These are phyloP conservation scores for Nemania diffusa DNA, from an alignment of 2,329 filamentous ascomycete genomes.

Conservation along the genomic window DNA sequence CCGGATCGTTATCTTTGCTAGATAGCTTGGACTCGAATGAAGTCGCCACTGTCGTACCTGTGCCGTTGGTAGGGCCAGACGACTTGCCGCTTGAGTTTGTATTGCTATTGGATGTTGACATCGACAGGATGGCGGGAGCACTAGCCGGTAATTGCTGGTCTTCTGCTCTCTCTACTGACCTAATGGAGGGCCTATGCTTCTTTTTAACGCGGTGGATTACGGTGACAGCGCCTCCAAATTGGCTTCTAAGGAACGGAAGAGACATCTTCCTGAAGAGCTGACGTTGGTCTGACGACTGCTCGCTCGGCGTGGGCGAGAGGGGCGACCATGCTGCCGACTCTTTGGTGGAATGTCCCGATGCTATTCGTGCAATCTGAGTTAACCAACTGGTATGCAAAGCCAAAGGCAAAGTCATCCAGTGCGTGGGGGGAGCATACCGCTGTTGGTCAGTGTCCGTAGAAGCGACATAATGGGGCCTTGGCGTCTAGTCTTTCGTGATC, in stretches of 20 bases:
- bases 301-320: conserved; percentile 39
- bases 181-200: conserved; percentile 52
- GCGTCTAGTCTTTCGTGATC: conserved; percentile 52
- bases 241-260: conserved; percentile 52
- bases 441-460: conserved; percentile 56
- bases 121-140: conserved; percentile 37
- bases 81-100: conserved; percentile 47
- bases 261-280: conserved; percentile 53
- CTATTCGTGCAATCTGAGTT: conserved; percentile 36
- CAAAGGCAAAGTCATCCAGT: too few relatives aligned
- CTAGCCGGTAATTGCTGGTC: conserved; percentile 42
- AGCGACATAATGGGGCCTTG: conserved; percentile 57
- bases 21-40: conserved; percentile 57
- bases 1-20: conserved; percentile 44
- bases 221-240: conserved; percentile 54
- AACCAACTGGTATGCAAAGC: not conserved
- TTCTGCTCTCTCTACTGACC: conserved; percentile 49
- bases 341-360: conserved; percentile 40
- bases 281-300: conserved; percentile 37
- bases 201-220: conserved; percentile 55
- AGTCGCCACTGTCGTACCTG: conserved; percentile 51
- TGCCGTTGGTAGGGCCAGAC: conserved; percentile 42
- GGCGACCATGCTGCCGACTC: conserved; percentile 41
- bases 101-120: conserved; percentile 44
- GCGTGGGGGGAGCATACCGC: conserved; percentile 40